phyloP scores from a whole-genome alignment of 306 rosid genomes.

The cucumber (Cucumis sativus) region DNA sequence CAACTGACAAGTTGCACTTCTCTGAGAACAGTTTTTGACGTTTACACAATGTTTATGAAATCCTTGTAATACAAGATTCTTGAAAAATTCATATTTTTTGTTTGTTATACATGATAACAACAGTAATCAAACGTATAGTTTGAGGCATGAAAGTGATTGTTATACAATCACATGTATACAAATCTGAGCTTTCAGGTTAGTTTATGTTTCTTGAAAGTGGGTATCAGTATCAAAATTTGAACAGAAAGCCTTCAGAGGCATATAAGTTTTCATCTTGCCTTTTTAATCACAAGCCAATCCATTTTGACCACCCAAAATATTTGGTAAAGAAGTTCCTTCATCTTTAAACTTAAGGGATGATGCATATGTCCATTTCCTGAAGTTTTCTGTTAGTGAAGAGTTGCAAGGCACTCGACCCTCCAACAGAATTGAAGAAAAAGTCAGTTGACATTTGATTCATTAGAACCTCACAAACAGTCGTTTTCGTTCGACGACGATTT shows the following conservation, averaged over 20 bases:
- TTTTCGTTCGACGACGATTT: background rate
- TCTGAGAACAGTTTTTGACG: background rate
- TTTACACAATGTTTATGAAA: background rate
- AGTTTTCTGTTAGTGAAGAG: background rate
- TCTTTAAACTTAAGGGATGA: slow-evolving; percentile 5
- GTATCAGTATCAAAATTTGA: background rate
- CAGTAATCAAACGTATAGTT: background rate
- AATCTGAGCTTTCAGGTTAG: background rate
- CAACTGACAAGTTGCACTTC: background rate
- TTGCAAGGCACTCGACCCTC: background rate
- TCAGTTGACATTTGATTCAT: background rate
- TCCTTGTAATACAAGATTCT: background rate
- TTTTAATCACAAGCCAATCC: background rate
- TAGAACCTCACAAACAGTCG: background rate
- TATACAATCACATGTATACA: background rate
- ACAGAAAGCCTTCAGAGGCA: background rate
- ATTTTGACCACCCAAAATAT: background rate
- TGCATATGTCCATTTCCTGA: background rate
- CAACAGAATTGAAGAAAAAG: background rate
- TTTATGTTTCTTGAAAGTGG: background rate
- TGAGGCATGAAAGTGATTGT: background rate
- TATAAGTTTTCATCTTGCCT: background rate
- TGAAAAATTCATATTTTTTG: background rate
- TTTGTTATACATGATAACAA: background rate
- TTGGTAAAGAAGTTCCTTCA: background rate